Evolutionary conservation across 257 asterid genomes (phyloP).

Genomic region (Nicotiana benthamiana): DNA sequence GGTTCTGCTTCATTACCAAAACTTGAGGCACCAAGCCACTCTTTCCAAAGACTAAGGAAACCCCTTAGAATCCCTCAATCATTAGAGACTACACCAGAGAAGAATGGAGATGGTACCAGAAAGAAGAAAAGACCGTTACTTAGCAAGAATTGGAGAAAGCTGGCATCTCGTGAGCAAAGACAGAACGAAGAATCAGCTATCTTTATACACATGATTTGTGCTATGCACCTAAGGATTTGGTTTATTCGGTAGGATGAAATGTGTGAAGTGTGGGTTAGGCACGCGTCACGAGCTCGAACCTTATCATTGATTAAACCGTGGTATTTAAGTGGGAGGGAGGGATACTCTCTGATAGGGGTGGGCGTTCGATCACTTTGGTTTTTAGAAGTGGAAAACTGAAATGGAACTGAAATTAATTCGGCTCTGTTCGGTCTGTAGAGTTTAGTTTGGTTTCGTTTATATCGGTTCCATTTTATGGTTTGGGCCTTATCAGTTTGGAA

Average conservation of each 20-base stretch:
- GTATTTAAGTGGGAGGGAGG: not conserved
- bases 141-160: constrained; percentile 65
- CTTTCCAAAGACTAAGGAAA: constrained; percentile 57
- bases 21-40: constrained; percentile 72
- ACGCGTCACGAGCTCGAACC: not conserved
- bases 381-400: not conserved
- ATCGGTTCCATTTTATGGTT: not conserved
- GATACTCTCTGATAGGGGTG: not conserved
- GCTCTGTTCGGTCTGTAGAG: not conserved
- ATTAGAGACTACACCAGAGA: constrained; percentile 33
- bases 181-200: constrained; percentile 45
- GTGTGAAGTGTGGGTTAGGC: not conserved
- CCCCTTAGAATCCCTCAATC: constrained; percentile 51
- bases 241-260: not conserved
- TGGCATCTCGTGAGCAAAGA: constrained; percentile 42
- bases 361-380: not conserved
- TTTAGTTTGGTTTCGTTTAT: not conserved
- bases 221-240: not conserved
- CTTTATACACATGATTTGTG: constrained; percentile 15
- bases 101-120: constrained; percentile 32
- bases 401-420: not conserved
- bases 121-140: constrained; percentile 85
- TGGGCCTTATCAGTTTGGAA: not conserved
- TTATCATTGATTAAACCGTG: not conserved
- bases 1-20: constrained; percentile 61